phyloP scores from a whole-genome alignment of 2,329 filamentous ascomycete genomes.

The Ceratocystis destructans region DNA sequence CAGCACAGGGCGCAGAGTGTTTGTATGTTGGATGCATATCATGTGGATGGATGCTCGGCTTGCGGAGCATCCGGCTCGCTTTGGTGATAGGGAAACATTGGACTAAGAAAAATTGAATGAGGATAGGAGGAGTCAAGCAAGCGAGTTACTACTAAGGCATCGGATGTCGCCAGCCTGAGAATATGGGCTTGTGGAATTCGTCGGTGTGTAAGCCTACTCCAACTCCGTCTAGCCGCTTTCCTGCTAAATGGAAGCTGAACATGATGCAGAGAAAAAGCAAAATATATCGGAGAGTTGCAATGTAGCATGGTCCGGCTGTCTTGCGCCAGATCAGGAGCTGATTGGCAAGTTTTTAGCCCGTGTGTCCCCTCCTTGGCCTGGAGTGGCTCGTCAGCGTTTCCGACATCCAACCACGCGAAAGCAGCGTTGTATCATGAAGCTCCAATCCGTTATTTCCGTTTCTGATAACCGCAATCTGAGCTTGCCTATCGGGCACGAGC shows the following conservation, averaged over 20 bases:
- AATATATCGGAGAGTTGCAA: background rate
- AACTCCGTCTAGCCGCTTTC: background rate
- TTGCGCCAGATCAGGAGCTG: background rate
- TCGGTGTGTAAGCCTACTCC: too few relatives aligned
- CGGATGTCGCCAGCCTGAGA: background rate
- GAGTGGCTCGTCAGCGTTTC: background rate
- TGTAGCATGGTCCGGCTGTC: background rate
- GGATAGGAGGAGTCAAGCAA: background rate
- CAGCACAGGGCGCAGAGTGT: background rate
- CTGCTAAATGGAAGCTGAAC: background rate
- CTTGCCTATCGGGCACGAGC: background rate
- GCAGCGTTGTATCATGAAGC: background rate
- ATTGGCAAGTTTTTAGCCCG: background rate
- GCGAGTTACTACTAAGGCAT: background rate
- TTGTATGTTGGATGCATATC: background rate
- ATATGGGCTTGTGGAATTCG: background rate
- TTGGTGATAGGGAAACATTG: background rate
- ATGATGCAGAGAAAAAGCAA: background rate
- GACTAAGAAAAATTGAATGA: background rate
- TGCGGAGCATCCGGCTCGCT: background rate
- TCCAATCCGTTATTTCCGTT: background rate
- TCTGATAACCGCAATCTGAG: background rate
- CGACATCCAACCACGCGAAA: background rate
- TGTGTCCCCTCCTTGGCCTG: background rate
- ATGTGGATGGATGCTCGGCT: background rate